Percentiles rank a stretch among this genome's conserved stretches.
Conservation (phyloP, 768 basidiomycete species). For the Pleurotus pulmonarius region DNA sequence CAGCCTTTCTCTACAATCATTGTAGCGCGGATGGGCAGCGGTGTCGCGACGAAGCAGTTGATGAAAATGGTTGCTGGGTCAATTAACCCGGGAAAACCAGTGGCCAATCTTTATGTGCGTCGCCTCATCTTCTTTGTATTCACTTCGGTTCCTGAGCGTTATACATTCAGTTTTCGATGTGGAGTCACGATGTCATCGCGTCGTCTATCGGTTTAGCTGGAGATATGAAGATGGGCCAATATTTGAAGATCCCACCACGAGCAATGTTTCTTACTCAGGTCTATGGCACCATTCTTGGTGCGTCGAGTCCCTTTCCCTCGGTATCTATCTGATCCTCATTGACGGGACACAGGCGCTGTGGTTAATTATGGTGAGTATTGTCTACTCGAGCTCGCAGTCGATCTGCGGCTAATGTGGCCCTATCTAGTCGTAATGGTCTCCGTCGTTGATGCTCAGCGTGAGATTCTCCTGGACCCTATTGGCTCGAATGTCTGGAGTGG, state of each 20-base stretch:
- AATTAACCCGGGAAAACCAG: conserved; percentile 57
- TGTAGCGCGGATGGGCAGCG: conserved; percentile 55
- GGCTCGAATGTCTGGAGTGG: conserved; percentile 66
- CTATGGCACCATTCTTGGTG: conserved; percentile 58
- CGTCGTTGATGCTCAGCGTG: conserved; percentile 47
- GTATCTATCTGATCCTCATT: too few species aligned
- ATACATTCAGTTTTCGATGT: conserved; percentile 54
- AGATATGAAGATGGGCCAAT: conserved; percentile 62
- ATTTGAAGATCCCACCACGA: conserved; percentile 5
- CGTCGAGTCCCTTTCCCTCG: background rate
- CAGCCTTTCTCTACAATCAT: conserved; percentile 55
- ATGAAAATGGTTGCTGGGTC: conserved; percentile 65
- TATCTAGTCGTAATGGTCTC: conserved; percentile 53
- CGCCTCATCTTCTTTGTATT: background rate
- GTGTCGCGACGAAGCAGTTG: conserved; percentile 54
- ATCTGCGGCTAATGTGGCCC: background rate
- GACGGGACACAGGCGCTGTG: conserved; percentile 26
- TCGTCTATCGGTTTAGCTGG: conserved; percentile 50
- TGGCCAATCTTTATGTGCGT: conserved; percentile 65
- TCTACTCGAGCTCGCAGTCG: too few species aligned
- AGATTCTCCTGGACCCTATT: conserved; percentile 45
- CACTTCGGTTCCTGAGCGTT: background rate
- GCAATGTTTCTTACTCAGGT: conserved; percentile 43
- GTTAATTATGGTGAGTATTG: conserved; percentile 30
- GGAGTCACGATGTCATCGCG: conserved; percentile 58